Base-by-base conservation (phyloP, 2,329 filamentous ascomycete genomes). In the Emmonsiellopsis sp. region DNA sequence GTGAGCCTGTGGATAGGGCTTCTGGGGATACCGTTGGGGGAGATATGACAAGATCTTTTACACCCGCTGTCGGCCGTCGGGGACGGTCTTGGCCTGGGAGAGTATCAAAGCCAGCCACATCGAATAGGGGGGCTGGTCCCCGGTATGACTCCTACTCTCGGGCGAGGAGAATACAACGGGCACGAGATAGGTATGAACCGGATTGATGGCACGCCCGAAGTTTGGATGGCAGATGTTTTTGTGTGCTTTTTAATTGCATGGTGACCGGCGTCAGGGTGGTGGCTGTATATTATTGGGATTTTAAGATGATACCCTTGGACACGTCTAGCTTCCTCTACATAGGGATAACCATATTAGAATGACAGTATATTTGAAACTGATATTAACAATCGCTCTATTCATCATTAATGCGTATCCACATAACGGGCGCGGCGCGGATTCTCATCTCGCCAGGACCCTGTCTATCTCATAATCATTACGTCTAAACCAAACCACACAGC, bases 131-230 rank as follows among this genome's bases (percentile, higher is more conserved):
- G 5, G 10, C n/a, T 34, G 7, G n/a, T 6, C 30, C 35, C 11
- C 10, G 38, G 32, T 46, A 48, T 50, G 37, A 43, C 34, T 20
- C 49, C 16, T 15, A 10, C 16, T 51, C 60, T 15, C 62, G 58
- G 46, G 55, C 59, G 4, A 58, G 62, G 54, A 61, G 65, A 30
- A 26, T 68, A 16, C 64, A 69, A 38, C 53, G 61, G 49, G 63
- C 67, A 2, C 57, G 63, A 32, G 62, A 67, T 51, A 60, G 66
- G 53, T 69, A 70, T 34, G 48, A 45, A 8, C 51, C 52, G 26
- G 52, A 51, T 52, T 54, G 48, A 56, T 15, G 31, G 11, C 16
- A 10, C 1, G 9, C 9, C n/a, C 13, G 7, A 43, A 20, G 16
- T 26, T 26, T 26, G 41, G 7, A 2, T 4, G n/a, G n/a, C 11